A percentile compares a stretch with the other conserved stretches of the same genome.
phyloP scores from a whole-genome alignment of 345 rosid species.

The Sapria himalayana region DNA sequence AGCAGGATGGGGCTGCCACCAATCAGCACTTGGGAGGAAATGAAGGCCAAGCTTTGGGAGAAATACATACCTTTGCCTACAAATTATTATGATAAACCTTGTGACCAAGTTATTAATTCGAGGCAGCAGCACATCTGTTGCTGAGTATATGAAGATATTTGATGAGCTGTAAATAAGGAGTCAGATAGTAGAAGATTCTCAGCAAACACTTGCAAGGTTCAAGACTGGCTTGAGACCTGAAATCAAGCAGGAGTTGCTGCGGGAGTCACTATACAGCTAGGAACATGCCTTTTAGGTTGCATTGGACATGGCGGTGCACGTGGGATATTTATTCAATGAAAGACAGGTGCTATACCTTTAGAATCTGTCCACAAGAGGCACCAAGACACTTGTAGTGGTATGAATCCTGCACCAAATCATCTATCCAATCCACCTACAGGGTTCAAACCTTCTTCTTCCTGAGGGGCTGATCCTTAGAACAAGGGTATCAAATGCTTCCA shows the following conservation, averaged over 20 bases:
- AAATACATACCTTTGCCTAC: neutral
- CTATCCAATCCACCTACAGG: neutral
- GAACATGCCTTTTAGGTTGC: neutral
- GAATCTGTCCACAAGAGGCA: too few species aligned
- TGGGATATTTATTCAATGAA: neutral
- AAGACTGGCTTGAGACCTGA: neutral
- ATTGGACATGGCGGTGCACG: neutral
- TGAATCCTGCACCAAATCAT: neutral
- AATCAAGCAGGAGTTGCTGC: neutral
- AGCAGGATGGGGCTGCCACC: neutral
- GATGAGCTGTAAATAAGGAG: neutral
- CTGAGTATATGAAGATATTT: neutral
- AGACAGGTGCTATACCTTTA: too few species aligned
- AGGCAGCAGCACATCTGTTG: neutral
- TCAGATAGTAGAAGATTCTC: neutral
- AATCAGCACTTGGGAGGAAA: neutral
- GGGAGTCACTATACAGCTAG: neutral
- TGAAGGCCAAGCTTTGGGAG: neutral
- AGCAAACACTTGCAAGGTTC: neutral
- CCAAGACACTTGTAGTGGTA: neutral
- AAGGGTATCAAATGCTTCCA: neutral
- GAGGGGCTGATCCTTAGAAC: neutral
- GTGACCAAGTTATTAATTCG: neutral
- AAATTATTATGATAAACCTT: neutral
- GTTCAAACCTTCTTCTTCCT: neutral